Percentiles rank a stretch among this genome's conserved stretches.
Evolutionary conservation across 2,329 filamentous ascomycete species (phyloP).

Genomic region (Tolypocladium nubicola): DNA sequence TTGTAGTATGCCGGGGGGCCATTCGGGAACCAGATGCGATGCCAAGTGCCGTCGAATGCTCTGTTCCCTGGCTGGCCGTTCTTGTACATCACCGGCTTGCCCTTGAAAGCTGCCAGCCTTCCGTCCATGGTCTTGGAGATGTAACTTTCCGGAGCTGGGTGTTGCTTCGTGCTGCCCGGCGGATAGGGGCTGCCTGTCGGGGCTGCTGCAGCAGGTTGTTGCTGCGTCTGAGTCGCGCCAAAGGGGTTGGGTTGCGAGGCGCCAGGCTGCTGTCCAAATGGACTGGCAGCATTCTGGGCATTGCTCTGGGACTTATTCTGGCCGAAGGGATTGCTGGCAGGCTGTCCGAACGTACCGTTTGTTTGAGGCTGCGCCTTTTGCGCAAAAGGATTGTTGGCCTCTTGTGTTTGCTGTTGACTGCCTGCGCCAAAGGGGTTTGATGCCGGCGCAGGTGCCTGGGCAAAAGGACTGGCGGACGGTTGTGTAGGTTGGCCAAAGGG

Average conservation of each 20-base stretch:
- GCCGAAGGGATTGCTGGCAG: constrained; percentile 2
- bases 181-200: constrained; percentile 27
- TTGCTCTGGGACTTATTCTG: neutral
- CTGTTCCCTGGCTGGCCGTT: constrained; percentile 34
- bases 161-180: constrained; percentile 31
- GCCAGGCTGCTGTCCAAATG: constrained; percentile 13
- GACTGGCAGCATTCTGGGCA: constrained; percentile 3
- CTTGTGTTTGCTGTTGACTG: constrained; percentile 7
- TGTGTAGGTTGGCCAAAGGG: constrained; percentile 12
- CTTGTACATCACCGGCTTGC: constrained; percentile 50
- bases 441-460: constrained; percentile 11
- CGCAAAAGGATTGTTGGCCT: constrained; percentile 15
- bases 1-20: constrained; percentile 54
- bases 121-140: constrained; percentile 29
- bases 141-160: constrained; percentile 34
- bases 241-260: constrained; percentile 14
- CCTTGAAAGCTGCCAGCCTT: constrained; percentile 49
- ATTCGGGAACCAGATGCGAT: constrained; percentile 62
- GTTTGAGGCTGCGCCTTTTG: constrained; percentile 11
- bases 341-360: constrained; percentile 5
- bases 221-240: constrained; percentile 6
- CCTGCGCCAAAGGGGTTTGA: constrained; percentile 17
- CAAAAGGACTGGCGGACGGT: constrained; percentile 13
- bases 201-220: constrained; percentile 5
- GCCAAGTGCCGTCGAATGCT: constrained; percentile 43